Evolutionary conservation across 495 filamentous ascomycete genomes (phyloP), one percentile per base, ranked within the genome.

Genomic region (Neurospora tetrasperma): DNA sequence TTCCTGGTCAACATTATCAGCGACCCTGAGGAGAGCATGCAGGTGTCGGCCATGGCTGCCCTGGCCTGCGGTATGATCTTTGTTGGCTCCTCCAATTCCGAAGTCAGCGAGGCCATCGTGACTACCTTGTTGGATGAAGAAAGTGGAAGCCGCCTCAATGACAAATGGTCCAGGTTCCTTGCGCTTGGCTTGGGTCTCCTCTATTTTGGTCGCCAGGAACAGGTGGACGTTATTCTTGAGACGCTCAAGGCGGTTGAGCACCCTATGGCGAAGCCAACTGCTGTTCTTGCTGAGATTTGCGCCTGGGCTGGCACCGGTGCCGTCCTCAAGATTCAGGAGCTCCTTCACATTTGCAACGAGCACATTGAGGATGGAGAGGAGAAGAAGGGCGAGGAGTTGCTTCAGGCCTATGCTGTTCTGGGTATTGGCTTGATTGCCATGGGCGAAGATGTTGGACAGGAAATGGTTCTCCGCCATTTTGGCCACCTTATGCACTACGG

Each of bases 401-500:
- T 95, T 69, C 96, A 99, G 79, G 91, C 94, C 6, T 99, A 99
- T 81, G 96, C 96, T 73, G 94, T 98, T 20, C 86, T 99, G 68
- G 96, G 96, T 75, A 87, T 99, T 41, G 93, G 94, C 41, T 85
- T 99, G 48, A 94, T 99, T 72, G 91, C 96, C 23, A 98, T 98
- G 96, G 96, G 96, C 73, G 96, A 99, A 82, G 96, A 99, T 68
- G 90, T 98, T 74, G 96, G 96, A 10, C 95, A 98, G 80, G 96
- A 99, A 77, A 99, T 99, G 96, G 94, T 98, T 69, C 87, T 99
- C 35, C 90, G 96, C 54, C 94, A 97, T 76, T 98, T 99, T 78
- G 96, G 94, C 70, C 96, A 99, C 80, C 86, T 99, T 43, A 99
- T 99, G 96, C 96, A 99, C 84, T 99, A 99, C 77, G 95, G 96